Percentiles rank a stretch among this genome's conserved stretches.
These are phyloP conservation scores for Falciphora oryzae DNA, from an alignment of 2,329 filamentous ascomycete species.

Conservation along the genomic window DNA sequence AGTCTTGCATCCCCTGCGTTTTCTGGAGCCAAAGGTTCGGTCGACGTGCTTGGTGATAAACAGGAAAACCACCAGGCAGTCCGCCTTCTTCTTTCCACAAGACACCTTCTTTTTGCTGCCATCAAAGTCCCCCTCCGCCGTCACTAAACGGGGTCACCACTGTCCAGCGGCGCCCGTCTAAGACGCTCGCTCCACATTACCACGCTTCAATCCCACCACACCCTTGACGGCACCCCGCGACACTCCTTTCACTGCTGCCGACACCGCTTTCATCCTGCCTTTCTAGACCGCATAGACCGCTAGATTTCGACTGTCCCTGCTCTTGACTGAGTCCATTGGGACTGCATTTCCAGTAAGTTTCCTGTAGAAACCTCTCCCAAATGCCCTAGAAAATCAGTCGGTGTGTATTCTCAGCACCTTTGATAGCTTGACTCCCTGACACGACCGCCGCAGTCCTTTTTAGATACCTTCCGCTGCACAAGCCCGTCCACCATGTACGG, in stretches of 20 bases:
- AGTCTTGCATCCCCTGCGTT: background rate
- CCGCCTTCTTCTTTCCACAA: background rate
- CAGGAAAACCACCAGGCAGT: background rate
- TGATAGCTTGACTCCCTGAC: background rate
- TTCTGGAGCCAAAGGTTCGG: constrained; percentile 2
- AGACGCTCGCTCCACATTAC: background rate
- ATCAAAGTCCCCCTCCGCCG: background rate
- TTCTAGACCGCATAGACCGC: background rate
- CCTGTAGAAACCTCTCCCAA: background rate
- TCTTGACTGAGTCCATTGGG: constrained; percentile 11
- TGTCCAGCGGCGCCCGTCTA: background rate
- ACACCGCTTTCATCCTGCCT: background rate
- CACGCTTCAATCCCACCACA: background rate
- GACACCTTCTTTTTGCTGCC: background rate
- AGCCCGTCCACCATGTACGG: constrained; percentile 69
- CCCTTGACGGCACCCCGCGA: background rate
- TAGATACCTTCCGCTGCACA: constrained; percentile 23
- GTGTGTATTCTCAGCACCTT: background rate
- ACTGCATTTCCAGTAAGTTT: background rate
- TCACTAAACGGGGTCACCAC: background rate
- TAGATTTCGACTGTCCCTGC: constrained; percentile 6
- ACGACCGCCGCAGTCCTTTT: background rate
- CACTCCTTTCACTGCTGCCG: background rate
- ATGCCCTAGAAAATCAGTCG: background rate
- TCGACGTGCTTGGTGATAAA: constrained; percentile 6